Base-by-base conservation (phyloP, 2,329 filamentous ascomycete genomes). In the Plenodomus tracheiphilus region DNA sequence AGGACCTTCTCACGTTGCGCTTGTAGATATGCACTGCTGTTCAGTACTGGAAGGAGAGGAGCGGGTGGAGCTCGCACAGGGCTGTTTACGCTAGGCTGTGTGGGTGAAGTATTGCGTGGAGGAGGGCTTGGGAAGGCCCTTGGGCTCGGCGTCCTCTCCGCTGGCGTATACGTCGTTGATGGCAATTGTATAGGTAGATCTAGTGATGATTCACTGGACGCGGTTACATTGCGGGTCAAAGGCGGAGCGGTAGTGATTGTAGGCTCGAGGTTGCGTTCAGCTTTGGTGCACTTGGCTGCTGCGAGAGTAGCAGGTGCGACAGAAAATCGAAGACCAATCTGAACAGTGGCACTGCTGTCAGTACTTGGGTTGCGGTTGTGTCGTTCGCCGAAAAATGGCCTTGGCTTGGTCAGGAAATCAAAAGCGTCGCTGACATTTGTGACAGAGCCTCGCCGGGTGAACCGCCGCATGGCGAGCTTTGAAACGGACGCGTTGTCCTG, bases 321-420 rank as follows among this genome's bases (percentile, higher is more conserved):
- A n/a, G 86, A 89, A 46, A 89, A 76, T 10, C 86, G 81, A 15
- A 89, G 75, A 1, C 86, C 86, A 43, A 89, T 89, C 63, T 88
- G 85, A 10, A 89, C 85, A 0, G 85, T 89, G 19, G 85, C 85
- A 9, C 82, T 82, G 38, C 86, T 88, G 15, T 77, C 77, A 36
- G 84, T 76, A 1, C 86, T 89, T 4, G 84, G 85, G 49, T 83
- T 77, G 38, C 85, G 79, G 16, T 75, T 74, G n/a, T 77, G 74
- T 8, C 56, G 53, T 13, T 67, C 63, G 4, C 69, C 70, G 36
- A 72, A 71, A 43, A 77, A 76, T 36, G 73, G 74, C 39, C 58
- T 61, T 19, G 70, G 68, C 44, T 66, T 65, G 39, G 71, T 59
- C 62, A 77, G 40, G 39, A 66, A 69, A 30, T 60, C 62, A 44